Base-by-base conservation (phyloP, 768 basidiomycete species). In the Sarcodon aspratus region DNA sequence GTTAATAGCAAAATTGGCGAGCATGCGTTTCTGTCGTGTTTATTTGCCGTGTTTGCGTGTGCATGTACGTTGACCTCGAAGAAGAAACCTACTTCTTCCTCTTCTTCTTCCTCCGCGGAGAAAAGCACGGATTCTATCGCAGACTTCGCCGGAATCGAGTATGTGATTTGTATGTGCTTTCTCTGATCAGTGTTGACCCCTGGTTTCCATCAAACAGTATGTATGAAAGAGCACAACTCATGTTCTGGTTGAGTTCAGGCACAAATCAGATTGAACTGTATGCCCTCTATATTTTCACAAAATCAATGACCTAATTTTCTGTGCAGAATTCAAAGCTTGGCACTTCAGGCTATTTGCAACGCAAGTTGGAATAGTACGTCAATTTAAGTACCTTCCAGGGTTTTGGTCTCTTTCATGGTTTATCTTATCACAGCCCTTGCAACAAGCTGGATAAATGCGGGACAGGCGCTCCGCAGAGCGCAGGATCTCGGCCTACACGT, bases 1-100 rank as follows among this genome's bases (percentile, higher is more conserved):
- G 36, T 43, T n/a, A 53, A 53, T 9, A 56, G 40, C 12, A 46
- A 48, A 8, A 31, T 35, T 11, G 52, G 36, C 37, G 53, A 56
- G 15, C 51, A 48, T 33, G 50, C 48, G 4, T 56, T 54, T 35
- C 44, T 56, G 8, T 40, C 54, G 3, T 44, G 38, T 10, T 18
- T 56, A 38, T 56, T 56, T 47, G 54, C 55, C 31, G 55, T 56
- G 4, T 56, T 56, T 47, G 55, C 55, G 9, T 56, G 55, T 37
- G 55, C 40, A 27, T 42, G 6, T 17, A 42, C 40, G 11, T 17
- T 42, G 40, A 42, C 40, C 9, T 8, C 40, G 40, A 42, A 42
- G 40, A 27, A 27, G 17, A 13, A 42, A 11, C 7, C 40, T 17
- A 15, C 40, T 9, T 42, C 40, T 13, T 27, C 40, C 17, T 27